Evolutionary conservation across 257 asterid species (phyloP), one percentile per base, ranked within the genome.

Genomic region (Leptodermis oblonga): DNA sequence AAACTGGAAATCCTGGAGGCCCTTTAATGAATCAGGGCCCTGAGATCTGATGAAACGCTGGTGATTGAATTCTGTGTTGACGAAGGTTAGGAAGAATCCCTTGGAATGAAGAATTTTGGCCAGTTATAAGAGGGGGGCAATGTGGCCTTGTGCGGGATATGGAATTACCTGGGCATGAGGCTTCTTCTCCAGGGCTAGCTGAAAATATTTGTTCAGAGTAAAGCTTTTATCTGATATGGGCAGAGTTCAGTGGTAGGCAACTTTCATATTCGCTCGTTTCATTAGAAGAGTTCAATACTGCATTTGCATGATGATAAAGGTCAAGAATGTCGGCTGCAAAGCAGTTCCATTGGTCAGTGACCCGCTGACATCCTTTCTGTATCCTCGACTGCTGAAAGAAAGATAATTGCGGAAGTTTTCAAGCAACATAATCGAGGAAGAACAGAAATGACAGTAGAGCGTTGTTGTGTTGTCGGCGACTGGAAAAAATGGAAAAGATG

Each of bases 141-240:
- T 83, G 74, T 86, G 92, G 25, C 95, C 95, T 45, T 88, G 95
- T 5, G 92, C 92, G 5, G 96, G 96, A 31, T 82, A 88, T 31
- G 96, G 92, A 58, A 88, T 80, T 4, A 82, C 34, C 0, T 84
- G 80, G 7, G 87, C 90, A 36, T 88, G 95, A 46, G 90, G 83
- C 83, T 85, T 77, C n/a, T n/a, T n/a, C n/a, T n/a, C n/a, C 84
- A 78, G 82, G 42, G 65, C 23, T 65, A n/a, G 49, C 52, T 31
- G 25, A 5, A 33, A 25, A 30, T 0, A 20, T 45, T 67, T 33
- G 34, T 17, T n/a, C 2, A 18, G 15, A 58, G 6, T 15, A 15
- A 17, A n/a, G n/a, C 33, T 2, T 30, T 17, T 56, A 3, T 12
- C 9, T 11, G 7, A 14, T 28, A 18, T 4, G 13, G 64, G n/a